phyloP scores from a whole-genome alignment of 23 red algal species.

The Gracilaria domingensis region DNA sequence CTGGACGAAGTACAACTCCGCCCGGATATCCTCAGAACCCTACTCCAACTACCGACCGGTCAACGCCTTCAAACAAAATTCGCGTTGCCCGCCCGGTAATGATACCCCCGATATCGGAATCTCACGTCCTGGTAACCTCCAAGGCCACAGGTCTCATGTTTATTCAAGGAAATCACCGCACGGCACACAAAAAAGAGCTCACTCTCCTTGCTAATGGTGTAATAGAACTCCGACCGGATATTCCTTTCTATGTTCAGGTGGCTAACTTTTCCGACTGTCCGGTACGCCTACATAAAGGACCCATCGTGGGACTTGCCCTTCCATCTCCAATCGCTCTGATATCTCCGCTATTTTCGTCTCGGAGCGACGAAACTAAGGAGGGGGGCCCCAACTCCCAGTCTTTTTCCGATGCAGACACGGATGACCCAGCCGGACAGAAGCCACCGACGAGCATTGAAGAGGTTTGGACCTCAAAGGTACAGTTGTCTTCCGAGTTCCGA shows the following conservation, averaged over 20 bases:
- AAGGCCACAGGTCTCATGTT: neutral
- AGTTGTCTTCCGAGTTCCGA: neutral
- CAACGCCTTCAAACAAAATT: no score
- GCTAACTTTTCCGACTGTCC: constrained; percentile 17
- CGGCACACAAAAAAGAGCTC: neutral
- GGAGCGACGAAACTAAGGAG: constrained; percentile 9
- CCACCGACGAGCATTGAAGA: neutral
- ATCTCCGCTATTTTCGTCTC: neutral
- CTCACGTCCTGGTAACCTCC: neutral
- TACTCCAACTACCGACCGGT: no score
- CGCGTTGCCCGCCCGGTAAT: no score
- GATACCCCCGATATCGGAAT: no score
- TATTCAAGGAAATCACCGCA: neutral
- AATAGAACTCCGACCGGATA: neutral
- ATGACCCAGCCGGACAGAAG: neutral
- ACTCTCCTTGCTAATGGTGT: neutral
- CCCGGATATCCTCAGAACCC: neutral
- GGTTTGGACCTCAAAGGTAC: neutral
- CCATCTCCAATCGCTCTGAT: neutral
- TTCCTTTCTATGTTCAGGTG: constrained; percentile 6
- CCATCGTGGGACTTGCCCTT: neutral
- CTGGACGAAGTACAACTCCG: neutral
- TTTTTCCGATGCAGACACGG: neutral
- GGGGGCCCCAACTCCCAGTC: neutral
- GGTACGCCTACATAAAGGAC: no score